Evolutionary conservation across 257 asterid species (phyloP).

Genomic region (Hygrophila difformis): DNA sequence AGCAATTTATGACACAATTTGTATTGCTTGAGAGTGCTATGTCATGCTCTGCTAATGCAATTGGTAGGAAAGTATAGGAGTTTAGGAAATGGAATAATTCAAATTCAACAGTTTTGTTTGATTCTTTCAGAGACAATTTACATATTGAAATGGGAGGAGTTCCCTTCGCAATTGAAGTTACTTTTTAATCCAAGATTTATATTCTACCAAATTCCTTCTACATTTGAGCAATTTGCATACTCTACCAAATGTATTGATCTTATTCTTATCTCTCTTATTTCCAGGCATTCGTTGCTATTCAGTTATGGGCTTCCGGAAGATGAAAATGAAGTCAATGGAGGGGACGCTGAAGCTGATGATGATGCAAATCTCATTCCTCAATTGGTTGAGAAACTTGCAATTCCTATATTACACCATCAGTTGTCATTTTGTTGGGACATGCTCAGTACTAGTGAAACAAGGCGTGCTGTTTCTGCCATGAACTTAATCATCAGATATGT

Average conservation of each 20-base stretch:
- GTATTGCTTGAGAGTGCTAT: background rate
- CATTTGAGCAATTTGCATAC: too few relatives aligned
- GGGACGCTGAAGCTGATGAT: conserved; percentile 23
- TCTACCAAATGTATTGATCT: too few relatives aligned
- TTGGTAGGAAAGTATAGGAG: too few relatives aligned
- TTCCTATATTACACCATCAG: conserved; percentile 80
- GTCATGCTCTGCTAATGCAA: too few relatives aligned
- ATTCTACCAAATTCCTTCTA: too few relatives aligned
- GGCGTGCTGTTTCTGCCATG: conserved; percentile 66
- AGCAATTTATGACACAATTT: background rate
- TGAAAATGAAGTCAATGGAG: too few relatives aligned
- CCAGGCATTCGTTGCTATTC: conserved; percentile 78
- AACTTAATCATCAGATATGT: conserved; percentile 62
- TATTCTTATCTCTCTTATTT: background rate
- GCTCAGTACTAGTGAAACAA: conserved; percentile 76
- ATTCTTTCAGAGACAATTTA: too few relatives aligned
- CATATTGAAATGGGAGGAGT: too few relatives aligned
- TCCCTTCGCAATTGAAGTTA: too few relatives aligned
- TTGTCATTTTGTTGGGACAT: conserved; percentile 79
- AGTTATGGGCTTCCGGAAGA: conserved; percentile 63
- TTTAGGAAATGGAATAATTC: too few relatives aligned
- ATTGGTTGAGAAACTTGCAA: conserved; percentile 77
- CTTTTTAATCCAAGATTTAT: too few relatives aligned
- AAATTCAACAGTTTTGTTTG: too few relatives aligned
- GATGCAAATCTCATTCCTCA: conserved; percentile 83